Base-by-base conservation (phyloP, 2,329 filamentous ascomycete genomes). In the Cryphonectria radicalis region DNA sequence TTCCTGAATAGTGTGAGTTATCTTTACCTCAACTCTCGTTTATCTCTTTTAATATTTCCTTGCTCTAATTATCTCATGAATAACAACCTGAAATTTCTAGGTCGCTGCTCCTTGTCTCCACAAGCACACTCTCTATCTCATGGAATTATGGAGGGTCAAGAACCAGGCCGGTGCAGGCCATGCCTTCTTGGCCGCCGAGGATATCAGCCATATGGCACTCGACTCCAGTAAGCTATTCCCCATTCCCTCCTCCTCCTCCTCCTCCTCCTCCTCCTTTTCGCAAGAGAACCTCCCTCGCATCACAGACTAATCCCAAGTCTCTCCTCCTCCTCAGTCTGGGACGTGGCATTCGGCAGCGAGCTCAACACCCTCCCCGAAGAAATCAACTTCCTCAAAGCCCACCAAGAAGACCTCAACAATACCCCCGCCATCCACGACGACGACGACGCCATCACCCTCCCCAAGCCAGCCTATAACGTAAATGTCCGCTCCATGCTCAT, bases 131-230 rank as follows among this genome's bases (percentile, higher is more conserved):
- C 28, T 66, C 11, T 60, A 66, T 7, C 55, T 71, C 4, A 66
- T 71, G 70, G 60, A 69, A 6, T 62, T 71, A 32, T 71, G 70
- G 70, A 50, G 70, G 1, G 22, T 71, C 14, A 71, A 69, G 42
- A 62, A n/a, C 22, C n/a, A 53, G 11, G 59, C 35, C 17, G 60
- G 46, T 25, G 59, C 43, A 4, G 66, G 66, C 8, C 70, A 40
- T 32, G 62, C 70, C 13, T 71, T 71, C 8, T 19, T 7, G 1
- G 66, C 42, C 14, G 62, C 60, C 28, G 66, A 66, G 4, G 70
- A 71, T 22, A 66, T 71, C n/a, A 65, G 65, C 6, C 70, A 69
- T 32, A 69, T 71, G 66, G 70, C 70, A 8, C 70, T 71, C 22
- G 70, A 71, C 43, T 69, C 70, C 0, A 71, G 69, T 70, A 68